These are phyloP conservation scores for Vanilla planifolia DNA, from an alignment of 106 monocot species.

Conservation along the genomic window DNA sequence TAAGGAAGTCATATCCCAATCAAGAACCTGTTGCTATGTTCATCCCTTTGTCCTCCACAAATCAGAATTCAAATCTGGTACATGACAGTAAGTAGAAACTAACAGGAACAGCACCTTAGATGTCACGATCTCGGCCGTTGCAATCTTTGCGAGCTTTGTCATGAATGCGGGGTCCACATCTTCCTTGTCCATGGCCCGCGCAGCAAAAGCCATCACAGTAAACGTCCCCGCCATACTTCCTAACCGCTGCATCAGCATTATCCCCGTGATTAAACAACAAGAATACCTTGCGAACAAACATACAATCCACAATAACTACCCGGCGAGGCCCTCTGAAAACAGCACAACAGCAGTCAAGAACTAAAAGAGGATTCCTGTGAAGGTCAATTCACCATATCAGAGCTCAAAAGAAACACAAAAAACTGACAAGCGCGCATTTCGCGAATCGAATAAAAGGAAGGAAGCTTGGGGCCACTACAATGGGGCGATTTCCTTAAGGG, in stretches of 20 bases:
- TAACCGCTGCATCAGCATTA: slow-evolving; percentile 45
- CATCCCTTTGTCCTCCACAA: too few species aligned
- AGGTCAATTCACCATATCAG: not conserved
- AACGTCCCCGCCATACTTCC: slow-evolving; percentile 87
- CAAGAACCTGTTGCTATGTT: too few species aligned
- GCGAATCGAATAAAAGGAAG: not conserved
- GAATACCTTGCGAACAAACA: not conserved
- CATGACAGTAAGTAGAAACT: not conserved
- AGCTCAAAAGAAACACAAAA: too few species aligned
- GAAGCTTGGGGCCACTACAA: slow-evolving; percentile 30
- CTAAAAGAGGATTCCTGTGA: slow-evolving; percentile 80
- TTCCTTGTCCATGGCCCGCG: slow-evolving; percentile 44
- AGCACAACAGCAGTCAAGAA: slow-evolving; percentile 66
- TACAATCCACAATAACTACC: slow-evolving; percentile 22
- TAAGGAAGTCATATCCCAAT: too few species aligned
- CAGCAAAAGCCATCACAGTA: slow-evolving; percentile 79
- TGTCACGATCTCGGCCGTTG: slow-evolving; percentile 79
- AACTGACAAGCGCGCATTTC: not conserved
- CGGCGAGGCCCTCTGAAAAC: slow-evolving; percentile 70
- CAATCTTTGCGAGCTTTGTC: slow-evolving; percentile 65
- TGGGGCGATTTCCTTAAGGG: slow-evolving; percentile 83
- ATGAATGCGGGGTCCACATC: slow-evolving; percentile 58
- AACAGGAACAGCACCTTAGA: slow-evolving; percentile 47
- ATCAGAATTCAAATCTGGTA: too few species aligned
- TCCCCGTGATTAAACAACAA: slow-evolving; percentile 4